These are phyloP conservation scores for Pinus tabuliformis DNA, from an alignment of 75 land plant species.

Conservation along the genomic window DNA sequence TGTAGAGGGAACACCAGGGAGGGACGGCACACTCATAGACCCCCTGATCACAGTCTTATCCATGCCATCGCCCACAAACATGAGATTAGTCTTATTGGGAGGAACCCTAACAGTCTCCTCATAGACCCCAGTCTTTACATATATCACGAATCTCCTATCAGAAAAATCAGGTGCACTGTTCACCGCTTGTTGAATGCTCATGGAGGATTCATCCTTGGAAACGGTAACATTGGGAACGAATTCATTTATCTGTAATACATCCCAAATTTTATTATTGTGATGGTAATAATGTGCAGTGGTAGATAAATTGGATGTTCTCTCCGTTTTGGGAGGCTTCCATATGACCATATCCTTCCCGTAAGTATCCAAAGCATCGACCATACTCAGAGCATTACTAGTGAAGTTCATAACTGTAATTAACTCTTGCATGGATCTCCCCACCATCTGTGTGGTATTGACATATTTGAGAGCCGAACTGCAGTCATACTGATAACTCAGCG, in stretches of 20 bases:
- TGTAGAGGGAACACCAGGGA: constrained; percentile 34
- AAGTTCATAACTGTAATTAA: constrained; percentile 4
- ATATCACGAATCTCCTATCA: constrained; percentile 23
- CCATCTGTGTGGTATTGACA: constrained; percentile 8
- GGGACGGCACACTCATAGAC: constrained; percentile 14
- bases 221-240: constrained; percentile 35
- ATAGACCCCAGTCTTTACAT: constrained; percentile 45
- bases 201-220: constrained; percentile 23
- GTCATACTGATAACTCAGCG: constrained; percentile 23
- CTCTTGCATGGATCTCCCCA: constrained; percentile 2
- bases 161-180: constrained; percentile 34
- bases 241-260: constrained; percentile 11
- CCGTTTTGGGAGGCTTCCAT: constrained; percentile 37
- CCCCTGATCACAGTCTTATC: constrained; percentile 54
- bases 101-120: constrained; percentile 47
- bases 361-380: constrained; percentile 29
- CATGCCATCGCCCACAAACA: constrained; percentile 56
- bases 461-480: constrained; percentile 26
- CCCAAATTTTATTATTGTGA: not conserved
- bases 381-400: constrained; percentile 41
- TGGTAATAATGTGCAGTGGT: not conserved
- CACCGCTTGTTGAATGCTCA: constrained; percentile 48
- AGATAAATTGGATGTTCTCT: not conserved
- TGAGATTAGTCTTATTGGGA: constrained; percentile 28
- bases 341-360: constrained; percentile 21